A percentile compares a stretch with the other conserved stretches of the same genome.
Conservation (phyloP, 2,329 filamentous ascomycete species). For the Pseudogymnoascus sp. region DNA sequence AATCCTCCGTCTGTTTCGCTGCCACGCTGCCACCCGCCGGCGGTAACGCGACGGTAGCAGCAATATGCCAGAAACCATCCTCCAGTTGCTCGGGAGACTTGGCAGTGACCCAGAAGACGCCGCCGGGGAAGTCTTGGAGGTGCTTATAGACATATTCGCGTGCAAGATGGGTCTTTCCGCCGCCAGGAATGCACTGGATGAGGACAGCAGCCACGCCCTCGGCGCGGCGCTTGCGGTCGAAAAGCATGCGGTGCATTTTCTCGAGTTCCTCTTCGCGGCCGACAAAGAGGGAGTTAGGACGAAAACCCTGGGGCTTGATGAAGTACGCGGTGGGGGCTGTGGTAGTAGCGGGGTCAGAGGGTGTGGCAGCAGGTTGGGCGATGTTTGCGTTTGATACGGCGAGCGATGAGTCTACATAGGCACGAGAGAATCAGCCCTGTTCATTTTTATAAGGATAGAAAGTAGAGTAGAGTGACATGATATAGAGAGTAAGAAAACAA, state of each 20-base stretch:
- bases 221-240: slow-evolving; percentile 44
- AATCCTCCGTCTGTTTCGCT: slow-evolving; percentile 31
- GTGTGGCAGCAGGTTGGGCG: slow-evolving; percentile 17
- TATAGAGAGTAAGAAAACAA: not conserved
- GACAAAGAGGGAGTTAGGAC: slow-evolving; percentile 54
- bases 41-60: slow-evolving; percentile 44
- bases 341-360: slow-evolving; percentile 11
- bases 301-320: slow-evolving; percentile 46
- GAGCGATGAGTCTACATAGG: slow-evolving; percentile 24
- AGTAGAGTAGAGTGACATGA: slow-evolving; percentile 1
- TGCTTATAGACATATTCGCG: slow-evolving; percentile 58
- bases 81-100: slow-evolving; percentile 49
- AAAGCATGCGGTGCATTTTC: slow-evolving; percentile 49
- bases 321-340: slow-evolving; percentile 23
- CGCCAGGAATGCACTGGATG: slow-evolving; percentile 55
- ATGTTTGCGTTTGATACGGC: slow-evolving; percentile 22
- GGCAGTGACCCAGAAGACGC: slow-evolving; percentile 61
- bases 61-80: slow-evolving; percentile 58
- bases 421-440: slow-evolving; percentile 25
- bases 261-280: slow-evolving; percentile 51
- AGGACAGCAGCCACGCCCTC: slow-evolving; percentile 54
- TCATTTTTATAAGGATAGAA: slow-evolving; percentile 13
- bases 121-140: slow-evolving; percentile 50
- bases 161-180: slow-evolving; percentile 61
- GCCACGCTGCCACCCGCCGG: slow-evolving; percentile 27